These are phyloP conservation scores for Trapa bicornis DNA, from an alignment of 345 rosid species.

Conservation along the genomic window DNA sequence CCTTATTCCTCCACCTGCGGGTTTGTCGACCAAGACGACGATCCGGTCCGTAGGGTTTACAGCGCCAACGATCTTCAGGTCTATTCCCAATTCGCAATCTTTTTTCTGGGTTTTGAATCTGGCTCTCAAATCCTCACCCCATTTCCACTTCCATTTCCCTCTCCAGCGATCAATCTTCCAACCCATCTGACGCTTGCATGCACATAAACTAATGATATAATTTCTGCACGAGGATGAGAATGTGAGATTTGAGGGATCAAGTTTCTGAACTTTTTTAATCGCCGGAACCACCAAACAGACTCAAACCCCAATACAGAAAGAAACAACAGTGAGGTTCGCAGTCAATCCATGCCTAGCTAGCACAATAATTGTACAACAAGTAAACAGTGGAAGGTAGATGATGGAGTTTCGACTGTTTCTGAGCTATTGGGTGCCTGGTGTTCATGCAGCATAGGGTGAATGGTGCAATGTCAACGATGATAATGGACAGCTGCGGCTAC, in stretches of 20 bases:
- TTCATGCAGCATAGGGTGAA: conserved; percentile 15
- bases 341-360: too few relatives aligned
- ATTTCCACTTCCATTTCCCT: not conserved
- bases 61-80: conserved; percentile 82
- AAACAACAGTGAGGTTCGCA: too few relatives aligned
- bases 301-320: too few relatives aligned
- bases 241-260: too few relatives aligned
- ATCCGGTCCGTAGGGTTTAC: conserved; percentile 61
- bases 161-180: too few relatives aligned
- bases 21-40: conserved; percentile 28
- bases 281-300: too few relatives aligned
- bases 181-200: not conserved
- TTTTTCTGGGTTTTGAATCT: not conserved
- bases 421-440: not conserved
- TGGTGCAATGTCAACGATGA: conserved; percentile 9
- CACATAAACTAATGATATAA: not conserved
- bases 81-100: not conserved
- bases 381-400: not conserved
- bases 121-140: not conserved
- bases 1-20: not conserved
- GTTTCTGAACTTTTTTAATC: too few relatives aligned
- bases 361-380: too few relatives aligned
- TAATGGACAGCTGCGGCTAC: conserved; percentile 5
- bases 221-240: not conserved
- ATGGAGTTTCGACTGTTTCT: not conserved